These are phyloP conservation scores for Candida easanensis DNA, from an alignment of 805 yeast genomes.

Conservation along the genomic window DNA sequence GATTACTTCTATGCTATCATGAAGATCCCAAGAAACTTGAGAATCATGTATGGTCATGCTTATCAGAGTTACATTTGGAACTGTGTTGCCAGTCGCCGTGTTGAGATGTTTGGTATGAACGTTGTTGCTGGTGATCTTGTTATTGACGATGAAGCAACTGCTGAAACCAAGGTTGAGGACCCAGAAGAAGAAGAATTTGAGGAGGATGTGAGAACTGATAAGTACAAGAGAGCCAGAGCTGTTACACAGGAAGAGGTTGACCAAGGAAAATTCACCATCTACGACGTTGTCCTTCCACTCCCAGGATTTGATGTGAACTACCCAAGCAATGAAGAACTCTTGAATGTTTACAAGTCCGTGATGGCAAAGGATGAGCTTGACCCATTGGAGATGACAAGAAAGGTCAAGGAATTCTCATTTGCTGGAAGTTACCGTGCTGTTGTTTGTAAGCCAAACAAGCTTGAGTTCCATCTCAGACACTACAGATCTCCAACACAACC, in stretches of 20 bases:
- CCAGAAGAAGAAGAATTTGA: conserved; percentile 52
- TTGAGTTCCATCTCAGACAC: conserved; percentile 59
- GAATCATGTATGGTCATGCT: conserved; percentile 96
- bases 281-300: conserved; percentile 89
- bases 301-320: conserved; percentile 94
- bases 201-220: conserved; percentile 65
- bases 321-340: conserved; percentile 64
- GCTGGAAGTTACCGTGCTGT: conserved; percentile 86
- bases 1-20: conserved; percentile 78
- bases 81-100: conserved; percentile 71
- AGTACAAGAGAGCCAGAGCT: conserved; percentile 64
- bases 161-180: conserved; percentile 10
- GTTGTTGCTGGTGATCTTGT: conserved; percentile 84
- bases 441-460: conserved; percentile 58
- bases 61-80: conserved; percentile 98
- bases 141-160: conserved; percentile 31
- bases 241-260: conserved; percentile 73
- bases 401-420: conserved; percentile 82
- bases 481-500: conserved; percentile 68
- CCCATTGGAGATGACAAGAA: conserved; percentile 81
- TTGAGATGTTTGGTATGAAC: conserved; percentile 63
- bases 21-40: conserved; percentile 86
- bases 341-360: conserved; percentile 58
- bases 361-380: conserved; percentile 84
- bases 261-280: conserved; percentile 56